These are phyloP conservation scores for Fusarium torreyae DNA, from an alignment of 2,329 filamentous ascomycete genomes.

Conservation along the genomic window DNA sequence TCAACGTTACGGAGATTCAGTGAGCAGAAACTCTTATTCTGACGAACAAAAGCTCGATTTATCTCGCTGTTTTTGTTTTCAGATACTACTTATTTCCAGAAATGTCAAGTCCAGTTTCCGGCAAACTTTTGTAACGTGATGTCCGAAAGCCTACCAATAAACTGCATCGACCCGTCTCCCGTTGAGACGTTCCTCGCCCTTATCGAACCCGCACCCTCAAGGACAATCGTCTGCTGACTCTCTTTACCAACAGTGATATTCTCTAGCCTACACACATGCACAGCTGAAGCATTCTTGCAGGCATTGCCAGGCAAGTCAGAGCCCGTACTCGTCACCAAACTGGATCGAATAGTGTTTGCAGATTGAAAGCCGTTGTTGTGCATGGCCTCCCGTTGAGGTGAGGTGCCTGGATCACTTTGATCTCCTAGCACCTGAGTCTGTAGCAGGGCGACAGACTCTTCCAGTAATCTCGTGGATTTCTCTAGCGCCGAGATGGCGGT, in stretches of 20 bases:
- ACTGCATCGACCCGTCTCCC: conserved; percentile 1
- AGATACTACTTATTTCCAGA: background rate
- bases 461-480: background rate
- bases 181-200: background rate
- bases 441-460: background rate
- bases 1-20: no score
- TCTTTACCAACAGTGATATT: background rate
- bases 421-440: background rate
- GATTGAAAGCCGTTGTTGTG: background rate
- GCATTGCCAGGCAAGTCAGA: no score
- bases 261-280: background rate
- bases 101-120: background rate
- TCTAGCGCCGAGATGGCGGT: background rate
- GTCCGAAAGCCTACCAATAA: background rate
- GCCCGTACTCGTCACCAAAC: background rate
- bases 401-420: background rate
- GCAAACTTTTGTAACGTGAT: background rate
- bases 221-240: background rate
- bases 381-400: background rate
- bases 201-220: conserved; percentile 3
- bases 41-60: no score
- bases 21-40: no score
- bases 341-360: background rate
- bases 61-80: background rate
- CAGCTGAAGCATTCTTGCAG: background rate